phyloP scores from a whole-genome alignment of 371 early-diverging fungal species.

The Mortierella polycephala region DNA sequence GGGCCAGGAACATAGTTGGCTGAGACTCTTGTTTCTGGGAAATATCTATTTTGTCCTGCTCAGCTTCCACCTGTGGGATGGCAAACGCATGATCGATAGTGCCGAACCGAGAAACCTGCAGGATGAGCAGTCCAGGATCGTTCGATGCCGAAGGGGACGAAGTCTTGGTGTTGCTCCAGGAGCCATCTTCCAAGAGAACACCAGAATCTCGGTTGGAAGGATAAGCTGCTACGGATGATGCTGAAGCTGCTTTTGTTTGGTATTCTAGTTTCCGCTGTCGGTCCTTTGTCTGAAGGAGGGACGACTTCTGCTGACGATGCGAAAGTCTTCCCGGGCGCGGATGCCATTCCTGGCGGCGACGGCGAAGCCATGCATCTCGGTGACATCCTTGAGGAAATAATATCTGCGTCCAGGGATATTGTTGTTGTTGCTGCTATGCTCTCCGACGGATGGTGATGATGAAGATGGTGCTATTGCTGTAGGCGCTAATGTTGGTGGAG shows the following conservation, averaged over 20 bases:
- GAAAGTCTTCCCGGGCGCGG: slow-evolving; percentile 12
- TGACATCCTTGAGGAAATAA: slow-evolving; percentile 29
- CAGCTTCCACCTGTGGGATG: slow-evolving; percentile 15
- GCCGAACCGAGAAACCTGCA: slow-evolving; percentile 41
- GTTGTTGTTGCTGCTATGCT: not conserved
- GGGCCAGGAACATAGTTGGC: slow-evolving; percentile 27
- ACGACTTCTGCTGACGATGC: slow-evolving; percentile 19
- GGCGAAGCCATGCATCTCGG: slow-evolving; percentile 36
- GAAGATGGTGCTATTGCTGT: not conserved
- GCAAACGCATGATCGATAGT: slow-evolving; percentile 47
- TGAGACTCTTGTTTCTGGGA: too few relatives aligned
- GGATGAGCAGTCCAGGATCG: slow-evolving; percentile 30
- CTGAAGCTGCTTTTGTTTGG: not conserved
- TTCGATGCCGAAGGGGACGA: not conserved
- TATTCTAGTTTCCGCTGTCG: not conserved
- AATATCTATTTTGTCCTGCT: not conserved
- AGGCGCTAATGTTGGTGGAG: slow-evolving; percentile 2
- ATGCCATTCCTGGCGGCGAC: slow-evolving; percentile 23
- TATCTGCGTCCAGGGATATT: slow-evolving; percentile 3
- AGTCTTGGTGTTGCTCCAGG: not conserved
- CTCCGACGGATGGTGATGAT: too few relatives aligned
- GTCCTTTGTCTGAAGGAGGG: slow-evolving; percentile 3
- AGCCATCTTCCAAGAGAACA: slow-evolving; percentile 5
- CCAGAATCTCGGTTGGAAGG: slow-evolving; percentile 17
- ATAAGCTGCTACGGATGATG: not conserved